Base-by-base conservation (phyloP, 371 early-diverging fungal species). In the Coemansia sp. region DNA sequence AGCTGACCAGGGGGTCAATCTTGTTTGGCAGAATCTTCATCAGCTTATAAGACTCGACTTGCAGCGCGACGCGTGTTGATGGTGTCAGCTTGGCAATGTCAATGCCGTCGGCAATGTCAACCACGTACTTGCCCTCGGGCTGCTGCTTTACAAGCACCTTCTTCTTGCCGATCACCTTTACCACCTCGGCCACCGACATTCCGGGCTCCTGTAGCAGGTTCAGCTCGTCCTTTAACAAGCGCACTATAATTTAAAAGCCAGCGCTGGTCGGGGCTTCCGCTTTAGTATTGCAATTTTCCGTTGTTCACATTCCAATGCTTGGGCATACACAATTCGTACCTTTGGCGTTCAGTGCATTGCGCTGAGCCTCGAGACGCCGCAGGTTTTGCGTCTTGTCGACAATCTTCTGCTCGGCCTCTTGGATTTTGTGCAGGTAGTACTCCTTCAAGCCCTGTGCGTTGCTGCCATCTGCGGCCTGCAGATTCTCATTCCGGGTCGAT, bases 91-190 rank as follows among this genome's bases (percentile, higher is more conserved):
- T 84, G 61, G 90, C 83, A 80, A 94, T 86, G 80, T 99, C 98
- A 64, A 99, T 91, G 49, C 88, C 85, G 14, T 72, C 80, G 62
- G 87, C 86, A 75, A 99, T 91, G 72, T 99, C 97, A 12, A 99
- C 99, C 8, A 99, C 92, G 76, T 96, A 95, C 83, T 99, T 99
- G 60, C 99, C 99, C 82, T 99, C 99, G n/a, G 99, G 96, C 76
- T 97, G 90, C 26, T 95, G 30, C 88, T 99, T 99, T 63, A 99
- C 98, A 12, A 99, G 82, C 11, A 97, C 99, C 78, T 97, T 95
- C 69, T 93, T 95, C 83, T 99, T 98, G 66, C 99, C 99, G 95
- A 99, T 99, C 57, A 98, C 85, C 80, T 99, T 99, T 41, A 98
- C 91, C 14, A 99, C 97, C 81, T 97, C 98, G 59, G 98, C 99